Conservation (phyloP, 1,139 yeast genomes). For the Schwanniomyces etchellsii region DNA sequence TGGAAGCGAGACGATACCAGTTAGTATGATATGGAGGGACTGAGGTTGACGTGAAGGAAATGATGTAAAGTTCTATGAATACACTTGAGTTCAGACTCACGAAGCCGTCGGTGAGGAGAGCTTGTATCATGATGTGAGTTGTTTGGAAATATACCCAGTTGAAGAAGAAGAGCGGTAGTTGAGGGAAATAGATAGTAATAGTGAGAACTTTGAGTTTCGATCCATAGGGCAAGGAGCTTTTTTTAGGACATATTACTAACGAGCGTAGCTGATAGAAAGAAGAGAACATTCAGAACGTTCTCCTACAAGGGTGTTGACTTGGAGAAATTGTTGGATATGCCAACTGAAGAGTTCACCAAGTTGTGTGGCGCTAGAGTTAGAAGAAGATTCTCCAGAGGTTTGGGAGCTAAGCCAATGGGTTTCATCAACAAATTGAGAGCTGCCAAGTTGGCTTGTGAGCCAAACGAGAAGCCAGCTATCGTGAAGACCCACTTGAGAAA, state of each 20-base stretch:
- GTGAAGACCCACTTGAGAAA: slow-evolving; percentile 99
- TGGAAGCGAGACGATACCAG: neutral
- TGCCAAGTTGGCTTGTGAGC: slow-evolving; percentile 88
- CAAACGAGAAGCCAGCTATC: slow-evolving; percentile 95
- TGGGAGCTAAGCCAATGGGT: slow-evolving; percentile 93
- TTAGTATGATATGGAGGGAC: too few species aligned
- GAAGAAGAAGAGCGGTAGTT: too few species aligned
- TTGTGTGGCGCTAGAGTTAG: slow-evolving; percentile 98
- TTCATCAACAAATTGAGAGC: slow-evolving; percentile 97
- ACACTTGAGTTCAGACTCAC: too few species aligned
- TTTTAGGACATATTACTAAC: neutral
- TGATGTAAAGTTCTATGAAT: too few species aligned
- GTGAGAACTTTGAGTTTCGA: too few species aligned
- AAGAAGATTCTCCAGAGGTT: slow-evolving; percentile 99
- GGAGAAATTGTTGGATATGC: slow-evolving; percentile 87
- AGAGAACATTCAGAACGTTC: slow-evolving; percentile 94
- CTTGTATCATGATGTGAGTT: too few species aligned
- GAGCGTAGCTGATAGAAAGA: slow-evolving; percentile 62
- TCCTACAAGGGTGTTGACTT: slow-evolving; percentile 99
- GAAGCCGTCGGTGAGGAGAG: too few species aligned
- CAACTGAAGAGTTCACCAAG: slow-evolving; percentile 95
- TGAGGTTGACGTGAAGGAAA: too few species aligned
- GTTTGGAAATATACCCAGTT: too few species aligned
- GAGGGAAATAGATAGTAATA: too few species aligned
- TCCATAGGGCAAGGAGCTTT: too few species aligned